These are phyloP conservation scores for Cinnamomum micranthum DNA, from an alignment of 164 flowering plant species.

Conservation along the genomic window DNA sequence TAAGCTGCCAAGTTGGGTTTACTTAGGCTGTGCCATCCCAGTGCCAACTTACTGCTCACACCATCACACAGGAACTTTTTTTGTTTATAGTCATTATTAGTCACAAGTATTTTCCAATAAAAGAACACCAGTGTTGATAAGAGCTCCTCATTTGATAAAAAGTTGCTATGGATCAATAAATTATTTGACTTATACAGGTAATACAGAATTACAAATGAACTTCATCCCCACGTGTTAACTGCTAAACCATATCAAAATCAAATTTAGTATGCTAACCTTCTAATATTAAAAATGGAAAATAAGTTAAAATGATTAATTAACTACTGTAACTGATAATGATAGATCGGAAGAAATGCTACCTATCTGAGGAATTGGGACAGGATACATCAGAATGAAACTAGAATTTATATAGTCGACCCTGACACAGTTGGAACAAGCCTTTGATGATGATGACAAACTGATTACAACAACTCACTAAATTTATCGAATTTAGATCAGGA, in stretches of 20 bases:
- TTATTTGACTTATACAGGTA: neutral
- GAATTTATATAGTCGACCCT: too few relatives aligned
- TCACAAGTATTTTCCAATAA: neutral
- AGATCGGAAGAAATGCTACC: too few relatives aligned
- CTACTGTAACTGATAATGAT: neutral
- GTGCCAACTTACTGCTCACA: neutral
- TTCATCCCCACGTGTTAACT: neutral
- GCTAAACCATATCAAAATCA: neutral
- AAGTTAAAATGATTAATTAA: too few relatives aligned
- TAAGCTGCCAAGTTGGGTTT: neutral
- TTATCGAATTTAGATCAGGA: neutral
- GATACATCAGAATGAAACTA: too few relatives aligned
- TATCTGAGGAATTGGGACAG: too few relatives aligned
- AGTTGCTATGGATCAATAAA: neutral
- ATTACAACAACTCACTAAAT: neutral
- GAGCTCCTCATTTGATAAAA: neutral
- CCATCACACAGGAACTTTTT: neutral
- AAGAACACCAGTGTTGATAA: neutral
- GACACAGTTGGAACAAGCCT: too few relatives aligned
- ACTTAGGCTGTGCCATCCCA: neutral
- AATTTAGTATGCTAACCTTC: neutral
- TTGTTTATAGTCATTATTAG: neutral
- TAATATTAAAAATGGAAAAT: neutral
- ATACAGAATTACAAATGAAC: neutral
- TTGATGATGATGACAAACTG: too few relatives aligned